These are phyloP conservation scores for Annulohypoxylon moriforme DNA, from an alignment of 495 filamentous ascomycete species.

Conservation along the genomic window DNA sequence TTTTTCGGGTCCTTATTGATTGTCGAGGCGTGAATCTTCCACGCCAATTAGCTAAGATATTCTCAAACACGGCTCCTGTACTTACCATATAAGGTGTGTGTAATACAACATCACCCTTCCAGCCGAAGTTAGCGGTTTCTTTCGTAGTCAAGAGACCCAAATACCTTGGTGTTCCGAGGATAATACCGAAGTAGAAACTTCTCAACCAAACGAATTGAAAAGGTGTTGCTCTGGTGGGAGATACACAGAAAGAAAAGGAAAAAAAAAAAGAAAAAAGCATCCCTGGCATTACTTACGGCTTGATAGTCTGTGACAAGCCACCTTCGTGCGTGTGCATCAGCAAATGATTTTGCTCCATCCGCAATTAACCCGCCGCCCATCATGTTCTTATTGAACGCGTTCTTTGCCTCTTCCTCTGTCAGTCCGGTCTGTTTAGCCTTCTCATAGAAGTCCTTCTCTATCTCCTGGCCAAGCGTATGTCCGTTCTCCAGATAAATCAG, in stretches of 20 bases:
- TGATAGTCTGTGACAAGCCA: conserved; percentile 68
- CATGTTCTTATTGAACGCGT: conserved; percentile 70
- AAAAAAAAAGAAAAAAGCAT: neutral
- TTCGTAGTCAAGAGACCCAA: neutral
- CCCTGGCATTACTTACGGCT: conserved; percentile 49
- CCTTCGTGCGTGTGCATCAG: conserved; percentile 52
- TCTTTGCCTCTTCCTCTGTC: conserved; percentile 62
- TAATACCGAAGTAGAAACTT: too few species aligned
- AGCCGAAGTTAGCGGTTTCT: neutral
- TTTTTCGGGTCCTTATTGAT: conserved; percentile 67
- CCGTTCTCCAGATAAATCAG: conserved; percentile 70
- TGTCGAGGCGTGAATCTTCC: conserved; percentile 66
- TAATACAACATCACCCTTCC: conserved; percentile 64
- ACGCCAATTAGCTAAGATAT: neutral
- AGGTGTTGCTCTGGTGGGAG: neutral
- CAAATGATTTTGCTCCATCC: conserved; percentile 60
- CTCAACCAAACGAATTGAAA: too few species aligned
- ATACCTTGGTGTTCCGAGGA: too few species aligned
- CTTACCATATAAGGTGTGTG: conserved; percentile 66
- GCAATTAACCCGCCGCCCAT: conserved; percentile 58
- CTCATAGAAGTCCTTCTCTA: conserved; percentile 62
- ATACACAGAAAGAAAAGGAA: neutral
- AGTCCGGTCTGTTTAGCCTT: conserved; percentile 58
- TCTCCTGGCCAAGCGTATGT: conserved; percentile 46
- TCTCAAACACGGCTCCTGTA: neutral